These are phyloP conservation scores for Hebeloma cylindrosporum DNA, from an alignment of 768 basidiomycete genomes.

Conservation along the genomic window DNA sequence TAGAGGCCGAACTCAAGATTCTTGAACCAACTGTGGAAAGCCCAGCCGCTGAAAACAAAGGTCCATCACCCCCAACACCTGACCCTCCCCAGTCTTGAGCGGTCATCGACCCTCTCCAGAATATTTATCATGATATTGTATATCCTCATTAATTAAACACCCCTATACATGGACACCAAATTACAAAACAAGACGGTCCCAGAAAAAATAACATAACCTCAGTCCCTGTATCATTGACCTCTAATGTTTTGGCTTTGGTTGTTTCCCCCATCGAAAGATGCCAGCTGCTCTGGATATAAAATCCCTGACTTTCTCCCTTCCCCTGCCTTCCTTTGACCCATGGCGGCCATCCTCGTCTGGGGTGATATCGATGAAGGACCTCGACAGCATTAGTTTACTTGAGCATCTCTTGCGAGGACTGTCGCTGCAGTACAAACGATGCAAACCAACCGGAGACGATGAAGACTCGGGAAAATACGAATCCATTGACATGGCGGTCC, in stretches of 20 bases:
- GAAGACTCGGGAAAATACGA: too few species aligned
- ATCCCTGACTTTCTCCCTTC: conserved; percentile 21
- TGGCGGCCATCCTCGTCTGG: conserved; percentile 23
- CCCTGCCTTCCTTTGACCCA: conserved; percentile 13
- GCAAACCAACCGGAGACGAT: too few species aligned
- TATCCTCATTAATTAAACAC: conserved; percentile 17
- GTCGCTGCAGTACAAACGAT: too few species aligned
- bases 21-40: conserved; percentile 23
- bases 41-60: conserved; percentile 10
- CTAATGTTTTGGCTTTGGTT: conserved; percentile 1
- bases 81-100: conserved; percentile 12
- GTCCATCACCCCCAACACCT: conserved; percentile 20
- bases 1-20: conserved; percentile 77
- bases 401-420: too few species aligned
- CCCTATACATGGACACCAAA: conserved; percentile 13
- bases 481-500: conserved; percentile 3
- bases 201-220: background rate
- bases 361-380: conserved; percentile 41
- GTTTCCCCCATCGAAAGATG: conserved; percentile 26
- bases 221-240: background rate
- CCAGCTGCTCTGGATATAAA: conserved; percentile 25
- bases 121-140: conserved; percentile 15
- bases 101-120: background rate
- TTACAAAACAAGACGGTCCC: background rate
- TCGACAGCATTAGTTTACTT: conserved; percentile 19